phyloP scores from a whole-genome alignment of 2,329 filamentous ascomycete genomes.

The Ophiostoma novo-ulmi region DNA sequence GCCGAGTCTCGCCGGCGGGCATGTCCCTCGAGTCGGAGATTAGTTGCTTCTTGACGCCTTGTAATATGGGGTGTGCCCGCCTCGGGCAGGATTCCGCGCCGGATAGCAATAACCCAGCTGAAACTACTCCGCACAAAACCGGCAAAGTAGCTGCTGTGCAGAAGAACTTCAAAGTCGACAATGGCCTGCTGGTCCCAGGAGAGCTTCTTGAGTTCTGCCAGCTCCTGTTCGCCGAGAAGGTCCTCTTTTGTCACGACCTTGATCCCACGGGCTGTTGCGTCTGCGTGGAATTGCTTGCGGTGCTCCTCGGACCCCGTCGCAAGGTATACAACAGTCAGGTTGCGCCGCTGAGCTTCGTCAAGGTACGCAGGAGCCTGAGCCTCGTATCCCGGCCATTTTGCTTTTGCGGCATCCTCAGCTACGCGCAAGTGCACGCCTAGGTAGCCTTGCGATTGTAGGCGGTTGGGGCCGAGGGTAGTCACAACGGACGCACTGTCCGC shows the following conservation, averaged over 20 bases:
- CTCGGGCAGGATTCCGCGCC: slow-evolving; percentile 22
- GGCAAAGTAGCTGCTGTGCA: slow-evolving; percentile 24
- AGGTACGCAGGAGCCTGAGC: slow-evolving; percentile 38
- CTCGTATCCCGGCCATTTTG: slow-evolving; percentile 36
- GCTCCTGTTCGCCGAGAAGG: slow-evolving; percentile 33
- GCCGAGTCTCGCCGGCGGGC: slow-evolving; percentile 1
- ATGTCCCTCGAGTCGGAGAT: not conserved
- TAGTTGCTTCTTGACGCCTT: not conserved
- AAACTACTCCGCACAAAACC: slow-evolving; percentile 24
- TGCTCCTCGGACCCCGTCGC: slow-evolving; percentile 36
- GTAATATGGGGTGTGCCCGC: slow-evolving; percentile 18
- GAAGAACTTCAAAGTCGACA: slow-evolving; percentile 24
- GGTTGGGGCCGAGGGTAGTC: slow-evolving; percentile 9
- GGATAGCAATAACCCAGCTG: slow-evolving; percentile 23
- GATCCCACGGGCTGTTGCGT: slow-evolving; percentile 32
- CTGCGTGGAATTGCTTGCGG: slow-evolving; percentile 31
- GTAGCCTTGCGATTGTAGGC: slow-evolving; percentile 29
- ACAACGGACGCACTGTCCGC: slow-evolving; percentile 8
- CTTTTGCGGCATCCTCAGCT: slow-evolving; percentile 34
- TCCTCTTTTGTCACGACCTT: slow-evolving; percentile 36
- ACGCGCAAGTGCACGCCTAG: slow-evolving; percentile 39
- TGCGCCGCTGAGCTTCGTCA: slow-evolving; percentile 31
- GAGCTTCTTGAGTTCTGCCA: slow-evolving; percentile 32
- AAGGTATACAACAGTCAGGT: slow-evolving; percentile 36
- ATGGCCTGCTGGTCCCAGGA: slow-evolving; percentile 31